Conservation (phyloP, 2,329 filamentous ascomycete genomes). For the Epichloe sibirici region DNA sequence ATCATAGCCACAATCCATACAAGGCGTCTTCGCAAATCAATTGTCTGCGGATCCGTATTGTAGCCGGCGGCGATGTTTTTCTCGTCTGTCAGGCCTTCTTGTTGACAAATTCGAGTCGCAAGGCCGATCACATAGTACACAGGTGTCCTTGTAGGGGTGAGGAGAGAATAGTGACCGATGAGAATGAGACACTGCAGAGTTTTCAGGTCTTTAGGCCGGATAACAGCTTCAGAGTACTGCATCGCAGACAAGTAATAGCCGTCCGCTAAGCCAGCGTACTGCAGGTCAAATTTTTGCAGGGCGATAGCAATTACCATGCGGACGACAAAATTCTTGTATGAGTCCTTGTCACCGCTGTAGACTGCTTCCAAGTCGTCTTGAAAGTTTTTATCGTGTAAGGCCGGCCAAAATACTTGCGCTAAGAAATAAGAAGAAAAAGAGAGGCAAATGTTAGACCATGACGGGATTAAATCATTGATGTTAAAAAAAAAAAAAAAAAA, state of each 20-base stretch:
- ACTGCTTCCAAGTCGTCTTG: conserved; percentile 67
- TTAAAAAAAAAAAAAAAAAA: neutral
- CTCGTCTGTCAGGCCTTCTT: conserved; percentile 78
- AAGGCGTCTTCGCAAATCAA: conserved; percentile 81
- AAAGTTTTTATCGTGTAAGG: conserved; percentile 74
- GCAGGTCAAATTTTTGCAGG: conserved; percentile 78
- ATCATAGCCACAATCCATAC: conserved; percentile 83
- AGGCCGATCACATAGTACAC: conserved; percentile 90
- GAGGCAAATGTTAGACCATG: neutral
- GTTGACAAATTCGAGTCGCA: conserved; percentile 77
- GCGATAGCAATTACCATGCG: conserved; percentile 91
- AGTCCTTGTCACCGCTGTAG: conserved; percentile 61
- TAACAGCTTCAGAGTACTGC: conserved; percentile 67
- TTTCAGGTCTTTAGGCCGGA: conserved; percentile 79
- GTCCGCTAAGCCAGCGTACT: conserved; percentile 88
- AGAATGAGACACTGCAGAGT: conserved; percentile 83
- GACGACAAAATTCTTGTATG: conserved; percentile 78
- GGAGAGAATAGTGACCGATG: conserved; percentile 80
- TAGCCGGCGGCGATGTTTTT: conserved; percentile 63
- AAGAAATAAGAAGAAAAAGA: neutral
- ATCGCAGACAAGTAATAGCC: conserved; percentile 90
- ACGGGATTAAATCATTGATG: neutral
- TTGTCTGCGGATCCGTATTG: conserved; percentile 55
- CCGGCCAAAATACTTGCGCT: conserved; percentile 84
- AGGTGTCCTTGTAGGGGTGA: conserved; percentile 84